Base-by-base conservation (phyloP, 2,329 filamentous ascomycete species). In the Aspergillus sp. region DNA sequence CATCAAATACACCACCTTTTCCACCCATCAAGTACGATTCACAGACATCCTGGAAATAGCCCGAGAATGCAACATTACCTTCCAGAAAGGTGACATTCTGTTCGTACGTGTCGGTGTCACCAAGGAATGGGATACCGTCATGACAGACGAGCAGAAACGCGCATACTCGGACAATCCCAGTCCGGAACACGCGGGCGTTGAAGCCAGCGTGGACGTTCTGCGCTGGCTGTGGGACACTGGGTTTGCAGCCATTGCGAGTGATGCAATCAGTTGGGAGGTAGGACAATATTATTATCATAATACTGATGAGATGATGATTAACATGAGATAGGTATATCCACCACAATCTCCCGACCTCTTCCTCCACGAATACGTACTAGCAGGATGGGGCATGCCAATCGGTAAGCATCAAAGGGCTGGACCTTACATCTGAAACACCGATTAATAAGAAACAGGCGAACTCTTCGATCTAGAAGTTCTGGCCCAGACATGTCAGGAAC, bases 221-320 rank as follows among this genome's bases (percentile, higher is more conserved):
- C 67, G 72, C 34, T 83, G 79, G 78, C 62, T 82, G 10, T 82
- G 79, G 77, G 71, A 82, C 40, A 68, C 71, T 26, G 66, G 71
- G 11, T 82, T 83, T 54, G 66, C 77, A 0, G 79, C 79, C 3
- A 73, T 81, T 3, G 79, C 74, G 0, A 76, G 79, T 9, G 79
- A 83, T 47, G 71, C 74, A 13, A 74, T 78, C 7, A 70, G 69
- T 5, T 77, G 78, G 53, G 79, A 82, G 56, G 71, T 72, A 12
- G 68, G 59, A 53, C 13, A 27, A 5, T 39, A 13, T 7, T 9
- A 27, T 11, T 11, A 8, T 37, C 5, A 7, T 6, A 27, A n/a
- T 27, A 27, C 8, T 6, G 33, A 10, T 27, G 3, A 12, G n/a
- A 28, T 50, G 33, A 53, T 42, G 33, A 13, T 13, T 40, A 31